Evolutionary conservation across 1,139 yeast genomes (phyloP), one percentile per base, ranked within the genome.

Genomic region (Saccharomyces hybrid): DNA sequence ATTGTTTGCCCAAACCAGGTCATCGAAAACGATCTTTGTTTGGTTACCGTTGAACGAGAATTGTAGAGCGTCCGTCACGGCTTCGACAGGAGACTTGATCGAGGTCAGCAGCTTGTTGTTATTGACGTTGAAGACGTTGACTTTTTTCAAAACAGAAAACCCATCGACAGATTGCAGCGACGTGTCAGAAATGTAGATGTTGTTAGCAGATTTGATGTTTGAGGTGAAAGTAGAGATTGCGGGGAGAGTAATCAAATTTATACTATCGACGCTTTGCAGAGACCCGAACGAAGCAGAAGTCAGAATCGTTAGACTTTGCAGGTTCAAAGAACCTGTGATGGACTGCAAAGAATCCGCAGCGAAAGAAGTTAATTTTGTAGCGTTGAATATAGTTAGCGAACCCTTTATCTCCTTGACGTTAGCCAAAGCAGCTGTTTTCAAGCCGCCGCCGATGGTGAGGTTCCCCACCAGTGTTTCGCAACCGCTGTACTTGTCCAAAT

Each of bases 401-500:
- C 98, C 99, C 70, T 81, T 81, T 65, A 93, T 76, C 66, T 80
- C 82, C 75, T 86, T 75, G 61, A 84, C 82, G 60, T 80, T 80
- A 63, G 79, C 77, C 65, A 83, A 72, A 60, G 81, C 79, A 64
- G 84, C 81, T 59, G 79, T 64, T 63, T 82, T 82, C 56, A 85
- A 73, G 38, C 70, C 73, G 75, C 91, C 89, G 58, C 80, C 69
- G 69, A 93, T 78, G 73, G 78, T 73, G 67, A 93, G 75, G 71
- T 85, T 85, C 77, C 97, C 98, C 60, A 80, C 80, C 62, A 91
- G 80, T 60, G 91, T 86, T 50, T 81, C 73, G 83, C 99, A 93
- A 50, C 83, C 78, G 56, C 88, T 75, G 60, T 87, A 80, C 49
- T 75, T 70, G 66, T 88, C 95, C 69, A 93, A 82, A 64, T 89